These are phyloP conservation scores for Holtermanniella nyarrowii DNA, from an alignment of 768 basidiomycete genomes.

Conservation along the genomic window DNA sequence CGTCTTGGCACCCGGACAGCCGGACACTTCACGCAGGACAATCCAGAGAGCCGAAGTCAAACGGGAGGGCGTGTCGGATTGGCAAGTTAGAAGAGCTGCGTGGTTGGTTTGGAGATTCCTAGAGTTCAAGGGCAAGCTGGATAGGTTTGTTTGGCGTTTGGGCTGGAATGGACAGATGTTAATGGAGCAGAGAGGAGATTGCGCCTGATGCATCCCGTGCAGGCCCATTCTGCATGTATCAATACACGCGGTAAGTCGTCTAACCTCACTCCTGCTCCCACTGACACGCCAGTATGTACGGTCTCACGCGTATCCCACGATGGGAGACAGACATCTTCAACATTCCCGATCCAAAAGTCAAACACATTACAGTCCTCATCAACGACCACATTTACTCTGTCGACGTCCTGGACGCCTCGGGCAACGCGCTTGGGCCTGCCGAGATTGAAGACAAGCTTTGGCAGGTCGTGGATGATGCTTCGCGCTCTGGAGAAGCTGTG, in stretches of 20 bases:
- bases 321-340: conserved; percentile 55
- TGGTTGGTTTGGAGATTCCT: conserved; percentile 49
- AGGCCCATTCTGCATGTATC: conserved; percentile 49
- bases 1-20: background rate
- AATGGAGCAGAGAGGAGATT: conserved; percentile 51
- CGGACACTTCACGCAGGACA: background rate
- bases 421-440: conserved; percentile 40
- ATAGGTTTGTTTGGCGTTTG: no score
- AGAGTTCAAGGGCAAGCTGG: conserved; percentile 44
- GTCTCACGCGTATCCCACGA: conserved; percentile 64
- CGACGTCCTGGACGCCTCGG: conserved; percentile 47
- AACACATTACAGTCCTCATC: conserved; percentile 58
- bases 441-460: conserved; percentile 47
- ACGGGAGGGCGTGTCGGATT: conserved; percentile 50
- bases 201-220: conserved; percentile 62
- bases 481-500: conserved; percentile 50
- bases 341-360: conserved; percentile 46
- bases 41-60: background rate
- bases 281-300: conserved; percentile 49
- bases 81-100: conserved; percentile 77
- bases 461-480: conserved; percentile 52
- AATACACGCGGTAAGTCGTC: conserved; percentile 41
- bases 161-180: no score
- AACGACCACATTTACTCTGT: conserved; percentile 73
- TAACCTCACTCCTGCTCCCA: background rate